These are phyloP conservation scores for Aspergillus avenaceus DNA, from an alignment of 495 filamentous ascomycete species.

Conservation along the genomic window DNA sequence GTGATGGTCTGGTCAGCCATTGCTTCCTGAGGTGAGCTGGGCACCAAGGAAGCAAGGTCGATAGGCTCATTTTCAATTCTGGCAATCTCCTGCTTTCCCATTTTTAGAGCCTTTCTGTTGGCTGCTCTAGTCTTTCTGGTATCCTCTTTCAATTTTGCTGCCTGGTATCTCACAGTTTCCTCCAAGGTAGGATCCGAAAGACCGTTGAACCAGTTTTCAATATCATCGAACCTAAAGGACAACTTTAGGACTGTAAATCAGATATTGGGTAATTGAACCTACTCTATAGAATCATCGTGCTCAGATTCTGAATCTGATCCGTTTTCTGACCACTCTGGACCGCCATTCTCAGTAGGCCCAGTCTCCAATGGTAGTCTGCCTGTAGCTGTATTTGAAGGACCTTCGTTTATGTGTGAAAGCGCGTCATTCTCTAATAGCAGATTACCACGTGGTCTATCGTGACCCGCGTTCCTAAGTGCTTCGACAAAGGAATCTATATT, in stretches of 20 bases:
- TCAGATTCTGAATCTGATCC: neutral
- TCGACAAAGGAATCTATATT: too few relatives aligned
- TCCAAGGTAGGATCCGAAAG: neutral
- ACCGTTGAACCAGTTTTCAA: constrained; percentile 3
- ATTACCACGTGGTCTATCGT: too few relatives aligned
- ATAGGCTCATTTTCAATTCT: neutral
- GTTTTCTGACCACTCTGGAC: neutral
- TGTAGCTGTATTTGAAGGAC: too few relatives aligned
- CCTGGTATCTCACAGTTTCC: constrained; percentile 2
- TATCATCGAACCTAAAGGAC: constrained; percentile 3
- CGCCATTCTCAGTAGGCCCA: neutral
- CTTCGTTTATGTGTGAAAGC: too few relatives aligned
- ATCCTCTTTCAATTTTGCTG: constrained; percentile 5
- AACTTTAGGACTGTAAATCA: neutral
- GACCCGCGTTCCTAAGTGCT: too few relatives aligned
- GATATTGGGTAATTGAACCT: neutral
- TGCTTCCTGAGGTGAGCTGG: neutral
- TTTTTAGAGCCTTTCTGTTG: neutral
- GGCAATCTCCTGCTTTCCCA: neutral
- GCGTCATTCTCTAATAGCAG: too few relatives aligned
- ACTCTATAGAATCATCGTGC: neutral
- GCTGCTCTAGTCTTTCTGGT: neutral
- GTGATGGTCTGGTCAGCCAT: neutral
- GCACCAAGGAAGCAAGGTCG: neutral
- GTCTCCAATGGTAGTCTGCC: too few relatives aligned